These are phyloP conservation scores for Colletotrichum camelliae DNA, from an alignment of 2,329 filamentous ascomycete genomes.

Conservation along the genomic window DNA sequence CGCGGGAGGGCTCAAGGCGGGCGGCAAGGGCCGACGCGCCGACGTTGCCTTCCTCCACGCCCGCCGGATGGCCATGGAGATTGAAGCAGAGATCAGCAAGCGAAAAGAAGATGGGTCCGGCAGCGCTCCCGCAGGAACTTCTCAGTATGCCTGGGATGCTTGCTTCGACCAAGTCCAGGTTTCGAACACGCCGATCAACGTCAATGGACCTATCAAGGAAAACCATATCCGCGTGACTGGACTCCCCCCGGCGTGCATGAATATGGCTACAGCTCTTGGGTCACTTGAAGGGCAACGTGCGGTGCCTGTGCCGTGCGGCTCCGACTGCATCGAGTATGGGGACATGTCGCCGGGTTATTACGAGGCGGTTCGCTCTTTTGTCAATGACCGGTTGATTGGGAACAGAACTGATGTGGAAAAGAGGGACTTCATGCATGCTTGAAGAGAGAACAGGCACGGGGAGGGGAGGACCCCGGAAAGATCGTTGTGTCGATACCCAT, in stretches of 20 bases:
- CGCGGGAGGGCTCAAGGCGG: no score
- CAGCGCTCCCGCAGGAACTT: background rate
- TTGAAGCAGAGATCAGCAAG: background rate
- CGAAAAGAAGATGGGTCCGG: background rate
- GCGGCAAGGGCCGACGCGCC: background rate
- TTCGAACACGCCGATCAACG: background rate
- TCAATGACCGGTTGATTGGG: background rate
- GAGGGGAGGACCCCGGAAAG: background rate
- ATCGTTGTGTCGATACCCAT: background rate
- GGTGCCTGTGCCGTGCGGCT: background rate
- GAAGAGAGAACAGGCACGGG: background rate
- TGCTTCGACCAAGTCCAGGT: background rate
- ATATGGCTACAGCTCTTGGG: background rate
- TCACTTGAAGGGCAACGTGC: background rate
- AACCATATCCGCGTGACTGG: background rate
- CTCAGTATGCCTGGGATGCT: background rate
- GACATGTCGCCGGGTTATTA: background rate
- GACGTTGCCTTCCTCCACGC: background rate
- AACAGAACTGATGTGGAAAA: background rate
- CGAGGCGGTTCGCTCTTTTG: background rate
- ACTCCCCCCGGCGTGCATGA: background rate
- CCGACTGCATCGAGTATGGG: background rate
- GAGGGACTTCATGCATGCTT: background rate
- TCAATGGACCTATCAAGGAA: background rate
- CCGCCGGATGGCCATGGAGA: background rate